Conservation (phyloP, 2,329 filamentous ascomycete genomes). For the Lasiodiplodia sp. region DNA sequence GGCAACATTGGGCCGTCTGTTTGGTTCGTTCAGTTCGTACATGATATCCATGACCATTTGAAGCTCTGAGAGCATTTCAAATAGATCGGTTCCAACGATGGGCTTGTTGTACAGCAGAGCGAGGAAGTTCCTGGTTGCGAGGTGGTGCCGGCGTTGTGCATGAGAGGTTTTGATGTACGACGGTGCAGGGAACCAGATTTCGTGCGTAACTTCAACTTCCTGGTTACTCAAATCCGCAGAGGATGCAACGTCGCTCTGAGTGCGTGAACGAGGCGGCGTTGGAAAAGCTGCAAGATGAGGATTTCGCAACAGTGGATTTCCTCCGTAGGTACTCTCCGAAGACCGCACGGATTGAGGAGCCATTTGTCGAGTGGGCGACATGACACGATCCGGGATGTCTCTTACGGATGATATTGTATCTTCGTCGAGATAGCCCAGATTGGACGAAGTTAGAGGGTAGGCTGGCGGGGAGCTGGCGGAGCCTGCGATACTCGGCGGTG, state of each 20-base stretch:
- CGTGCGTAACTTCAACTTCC: conserved; percentile 43
- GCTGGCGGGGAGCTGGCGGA: conserved; percentile 12
- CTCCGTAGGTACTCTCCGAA: conserved; percentile 7
- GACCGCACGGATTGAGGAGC: conserved; percentile 9
- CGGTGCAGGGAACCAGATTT: conserved; percentile 70
- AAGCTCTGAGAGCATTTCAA: conserved; percentile 69
- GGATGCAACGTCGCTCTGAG: conserved; percentile 30
- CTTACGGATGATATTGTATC: neutral
- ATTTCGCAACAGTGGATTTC: conserved; percentile 6
- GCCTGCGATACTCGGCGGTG: conserved; percentile 20
- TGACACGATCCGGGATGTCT: conserved; percentile 17
- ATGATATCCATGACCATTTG: conserved; percentile 66
- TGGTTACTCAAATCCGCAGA: conserved; percentile 26
- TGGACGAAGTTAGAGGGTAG: conserved; percentile 22
- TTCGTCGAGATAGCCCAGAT: conserved; percentile 25
- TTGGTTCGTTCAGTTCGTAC: conserved; percentile 55
- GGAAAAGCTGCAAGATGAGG: conserved; percentile 13
- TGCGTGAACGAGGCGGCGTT: conserved; percentile 22
- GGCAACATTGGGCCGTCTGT: conserved; percentile 56
- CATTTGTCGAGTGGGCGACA: conserved; percentile 11
- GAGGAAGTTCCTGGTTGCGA: conserved; percentile 74
- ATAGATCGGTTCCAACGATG: conserved; percentile 69
- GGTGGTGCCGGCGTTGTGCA: conserved; percentile 64
- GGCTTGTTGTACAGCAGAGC: conserved; percentile 70
- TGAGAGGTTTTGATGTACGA: conserved; percentile 53